Conservation (phyloP, 306 rosid genomes). For the Heteromeles arbutifolia region DNA sequence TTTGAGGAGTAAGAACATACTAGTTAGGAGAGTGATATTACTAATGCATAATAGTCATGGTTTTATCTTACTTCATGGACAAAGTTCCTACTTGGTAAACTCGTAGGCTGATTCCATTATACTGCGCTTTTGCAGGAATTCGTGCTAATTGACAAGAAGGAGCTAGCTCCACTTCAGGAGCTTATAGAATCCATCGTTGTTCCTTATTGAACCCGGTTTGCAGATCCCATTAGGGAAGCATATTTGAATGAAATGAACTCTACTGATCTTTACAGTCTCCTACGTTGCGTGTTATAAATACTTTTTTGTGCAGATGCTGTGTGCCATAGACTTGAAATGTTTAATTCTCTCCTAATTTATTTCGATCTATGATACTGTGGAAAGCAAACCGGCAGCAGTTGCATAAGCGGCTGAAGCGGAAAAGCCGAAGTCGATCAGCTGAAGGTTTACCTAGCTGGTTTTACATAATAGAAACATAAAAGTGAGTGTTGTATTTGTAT, state of each 20-base stretch:
- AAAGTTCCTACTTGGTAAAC: not conserved
- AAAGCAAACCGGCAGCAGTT: not conserved
- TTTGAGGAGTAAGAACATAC: not conserved
- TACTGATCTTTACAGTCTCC: constrained; percentile 18
- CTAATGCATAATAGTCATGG: not conserved
- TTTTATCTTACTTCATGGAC: not conserved
- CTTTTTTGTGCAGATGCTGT: constrained; percentile 25
- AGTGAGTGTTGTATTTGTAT: not conserved
- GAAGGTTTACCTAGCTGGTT: not conserved
- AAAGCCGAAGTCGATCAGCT: not conserved
- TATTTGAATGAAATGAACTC: constrained; percentile 20
- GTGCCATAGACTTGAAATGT: constrained; percentile 1
- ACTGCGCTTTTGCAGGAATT: constrained; percentile 62
- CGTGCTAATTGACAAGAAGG: constrained; percentile 91
- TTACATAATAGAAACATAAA: not conserved
- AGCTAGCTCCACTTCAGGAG: constrained; percentile 99
- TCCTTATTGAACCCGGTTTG: constrained; percentile 55
- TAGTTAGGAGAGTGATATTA: not conserved
- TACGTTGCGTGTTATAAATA: not conserved
- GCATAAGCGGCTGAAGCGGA: not conserved
- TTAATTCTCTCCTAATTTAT: not conserved
- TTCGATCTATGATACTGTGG: constrained; percentile 2
- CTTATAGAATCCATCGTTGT: constrained; percentile 87
- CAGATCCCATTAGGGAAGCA: constrained; percentile 23
- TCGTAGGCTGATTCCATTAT: not conserved